These are phyloP conservation scores for Fusarium sp. DNA, from an alignment of 2,329 filamentous ascomycete genomes.

Conservation along the genomic window DNA sequence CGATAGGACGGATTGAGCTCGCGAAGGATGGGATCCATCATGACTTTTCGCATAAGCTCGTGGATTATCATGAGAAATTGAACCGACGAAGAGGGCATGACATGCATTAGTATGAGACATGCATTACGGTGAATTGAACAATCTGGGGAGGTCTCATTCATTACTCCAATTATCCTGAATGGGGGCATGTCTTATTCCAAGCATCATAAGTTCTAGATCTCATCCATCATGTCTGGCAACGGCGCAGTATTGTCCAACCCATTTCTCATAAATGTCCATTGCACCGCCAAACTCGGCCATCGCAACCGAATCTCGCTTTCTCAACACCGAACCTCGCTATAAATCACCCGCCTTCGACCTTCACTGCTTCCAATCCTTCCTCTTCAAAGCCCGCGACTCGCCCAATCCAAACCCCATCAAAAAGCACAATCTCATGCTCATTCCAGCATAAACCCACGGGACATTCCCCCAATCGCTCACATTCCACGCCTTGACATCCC, in stretches of 20 bases:
- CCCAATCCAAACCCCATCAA: constrained; percentile 67
- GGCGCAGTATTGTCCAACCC: constrained; percentile 4
- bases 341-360: background rate
- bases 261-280: constrained; percentile 3
- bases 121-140: background rate
- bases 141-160: constrained; percentile 11
- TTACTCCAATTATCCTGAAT: constrained; percentile 10
- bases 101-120: background rate
- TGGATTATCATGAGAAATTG: constrained; percentile 44
- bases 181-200: constrained; percentile 21
- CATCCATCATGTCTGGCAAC: constrained; percentile 13
- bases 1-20: constrained; percentile 7
- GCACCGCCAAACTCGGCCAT: constrained; percentile 27
- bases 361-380: constrained; percentile 42
- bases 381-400: constrained; percentile 44
- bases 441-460: constrained; percentile 76
- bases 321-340: constrained; percentile 16
- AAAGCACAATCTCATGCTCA: constrained; percentile 70
- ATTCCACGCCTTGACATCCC: constrained; percentile 72
- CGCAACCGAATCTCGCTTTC: constrained; percentile 30
- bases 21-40: constrained; percentile 24
- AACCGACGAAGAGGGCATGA: background rate
- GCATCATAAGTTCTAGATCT: constrained; percentile 9
- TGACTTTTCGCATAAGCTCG: constrained; percentile 38
- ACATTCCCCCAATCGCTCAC: constrained; percentile 77